phyloP scores from a whole-genome alignment of 2,329 filamentous ascomycete species.

The Lecanicillium sp. region DNA sequence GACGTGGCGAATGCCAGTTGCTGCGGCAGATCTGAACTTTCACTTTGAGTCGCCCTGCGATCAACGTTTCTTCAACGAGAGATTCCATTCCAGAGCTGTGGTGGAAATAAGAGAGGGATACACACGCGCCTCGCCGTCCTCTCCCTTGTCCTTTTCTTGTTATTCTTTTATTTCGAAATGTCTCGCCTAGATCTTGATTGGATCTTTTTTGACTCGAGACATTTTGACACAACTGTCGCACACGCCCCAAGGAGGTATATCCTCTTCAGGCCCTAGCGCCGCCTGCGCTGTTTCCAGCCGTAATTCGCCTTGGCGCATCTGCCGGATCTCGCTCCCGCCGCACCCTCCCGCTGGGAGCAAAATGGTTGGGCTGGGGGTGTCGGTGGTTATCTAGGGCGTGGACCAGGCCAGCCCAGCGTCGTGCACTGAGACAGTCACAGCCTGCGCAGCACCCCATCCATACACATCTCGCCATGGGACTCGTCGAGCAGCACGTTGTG shows the following conservation, averaged over 20 bases:
- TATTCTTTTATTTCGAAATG: too few relatives aligned
- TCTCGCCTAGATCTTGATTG: conserved; percentile 11
- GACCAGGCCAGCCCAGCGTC: too few relatives aligned
- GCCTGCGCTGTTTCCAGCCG: too few relatives aligned
- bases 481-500: too few relatives aligned
- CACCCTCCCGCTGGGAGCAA: not conserved
- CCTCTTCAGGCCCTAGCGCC: conserved; percentile 2
- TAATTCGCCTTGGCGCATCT: conserved; percentile 7
- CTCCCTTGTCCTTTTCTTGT: not conserved
- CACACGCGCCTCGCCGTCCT: not conserved
- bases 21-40: not conserved
- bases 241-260: conserved; percentile 1
- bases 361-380: too few relatives aligned
- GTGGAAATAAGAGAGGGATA: not conserved
- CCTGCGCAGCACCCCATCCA: too few relatives aligned
- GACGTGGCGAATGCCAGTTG: not conserved
- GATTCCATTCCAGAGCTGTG: not conserved
- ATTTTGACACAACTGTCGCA: conserved; percentile 6
- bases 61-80: not conserved
- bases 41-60: not conserved
- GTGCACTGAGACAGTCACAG: too few relatives aligned
- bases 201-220: not conserved
- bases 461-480: too few relatives aligned
- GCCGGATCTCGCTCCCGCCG: conserved; percentile 9
- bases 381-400: too few relatives aligned